Base-by-base conservation (phyloP, 495 filamentous ascomycete species). In the Astrothelium macrocarpum region DNA sequence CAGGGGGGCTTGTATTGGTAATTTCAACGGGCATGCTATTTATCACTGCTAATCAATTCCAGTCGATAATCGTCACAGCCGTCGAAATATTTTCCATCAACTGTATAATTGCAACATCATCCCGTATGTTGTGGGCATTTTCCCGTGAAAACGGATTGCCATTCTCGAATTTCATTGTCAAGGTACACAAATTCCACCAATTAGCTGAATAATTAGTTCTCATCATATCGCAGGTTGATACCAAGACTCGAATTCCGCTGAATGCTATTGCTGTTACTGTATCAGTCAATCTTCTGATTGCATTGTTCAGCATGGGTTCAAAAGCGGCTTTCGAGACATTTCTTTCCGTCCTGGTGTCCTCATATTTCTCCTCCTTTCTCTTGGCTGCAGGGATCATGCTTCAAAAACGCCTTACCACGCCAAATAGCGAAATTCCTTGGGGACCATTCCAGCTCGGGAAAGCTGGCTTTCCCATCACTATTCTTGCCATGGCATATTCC, bases 121-220 rank as follows among this genome's bases (percentile, higher is more conserved):
- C 78, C 0, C 74, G 77, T 28, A 70, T 80, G 28, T 75, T 75
- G 14, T 80, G 78, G 78, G 72, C 74, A 2, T 79, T 80, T 53
- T 76, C 77, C 28, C 72, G 78, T 45, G 78, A 80, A 14, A 67
- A 61, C 26, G 68, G 68, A 26, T 43, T 70, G 3, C 68, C 68
- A 14, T 64, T 62, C 23, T 67, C 68, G 2, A 56, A 60, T 28
- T 66, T 60, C 32, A 20, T 68, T 31, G 29, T 29, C 49, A 43
- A 59, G 23, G 67, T 68, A 39, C 31, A 63, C 32, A 39, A 5
- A 5, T n/a, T n/a, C n/a, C n/a, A n/a, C n/a, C n/a, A n/a, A n/a
- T n/a, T n/a, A n/a, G 12, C n/a, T n/a, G n/a, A n/a, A n/a, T n/a
- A n/a, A n/a, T n/a, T n/a, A n/a, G n/a, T n/a, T n/a, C n/a, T n/a